Base-by-base conservation (phyloP, 2,329 filamentous ascomycete species). In the Aureobasidium zeae region DNA sequence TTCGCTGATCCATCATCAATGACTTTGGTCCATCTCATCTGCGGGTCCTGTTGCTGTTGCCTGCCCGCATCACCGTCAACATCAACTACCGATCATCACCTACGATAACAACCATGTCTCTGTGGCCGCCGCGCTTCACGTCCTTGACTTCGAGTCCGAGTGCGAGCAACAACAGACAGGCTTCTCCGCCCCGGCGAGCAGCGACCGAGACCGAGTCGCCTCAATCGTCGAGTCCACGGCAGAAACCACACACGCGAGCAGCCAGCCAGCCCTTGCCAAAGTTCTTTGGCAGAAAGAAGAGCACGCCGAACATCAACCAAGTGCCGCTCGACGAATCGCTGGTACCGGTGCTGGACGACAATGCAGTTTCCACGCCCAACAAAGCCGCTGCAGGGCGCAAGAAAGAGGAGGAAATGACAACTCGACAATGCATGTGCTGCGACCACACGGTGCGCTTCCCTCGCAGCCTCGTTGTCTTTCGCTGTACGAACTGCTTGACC, bases 361-460 rank as follows among this genome's bases (percentile, higher is more conserved):
- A 63, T 46, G 25, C 38, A 30, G 26, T 43, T 5, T 37, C 44
- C 12, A 45, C 46, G 13, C 54, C 54, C 2, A 51, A 48, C 19
- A 48, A 54, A 31, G 52, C 52, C n/a, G 53, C 53, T 15, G 55
- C 55, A 24, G 55, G 57, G 15, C 58, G 55, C 47, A 57, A 53
- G 41, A 46, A 19, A 29, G 59, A 63, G n/a, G 57, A 65, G 72
- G 52, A 85, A 52, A 76, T 81, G 55, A 69, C 71, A 20, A 80
- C 77, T 22, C 83, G 85, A 16, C 79, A 77, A 53, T 94, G 87
- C 60, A 87, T 89, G 76, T 88, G 86, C 24, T 94, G 87, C 61
- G 83, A 81, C 54, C 83, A 82, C 44, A 76, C 79, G 45, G 81
- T 93, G 51, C 74, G 82, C 45, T 94, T 86, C 81, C 86, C 86